Conservation (phyloP, 257 asterid species). For the Misopates orontium region DNA sequence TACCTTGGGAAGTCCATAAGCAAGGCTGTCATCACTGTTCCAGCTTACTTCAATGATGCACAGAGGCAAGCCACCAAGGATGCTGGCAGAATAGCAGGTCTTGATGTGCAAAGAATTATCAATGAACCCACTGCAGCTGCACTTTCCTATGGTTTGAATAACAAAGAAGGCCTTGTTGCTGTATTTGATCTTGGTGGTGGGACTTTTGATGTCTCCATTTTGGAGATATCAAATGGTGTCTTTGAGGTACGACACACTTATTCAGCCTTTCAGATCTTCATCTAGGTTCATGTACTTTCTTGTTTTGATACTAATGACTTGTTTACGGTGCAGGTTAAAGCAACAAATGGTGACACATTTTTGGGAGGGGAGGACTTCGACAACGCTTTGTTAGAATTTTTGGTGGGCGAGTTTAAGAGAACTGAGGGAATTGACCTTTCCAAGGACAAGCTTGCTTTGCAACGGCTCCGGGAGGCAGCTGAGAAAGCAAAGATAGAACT, state of each 20-base stretch:
- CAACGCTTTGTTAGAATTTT: conserved; percentile 57
- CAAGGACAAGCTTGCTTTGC: conserved; percentile 70
- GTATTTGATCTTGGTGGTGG: conserved; percentile 84
- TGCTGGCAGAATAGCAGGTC: conserved; percentile 76
- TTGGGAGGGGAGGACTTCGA: conserved; percentile 88
- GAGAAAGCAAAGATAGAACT: conserved; percentile 83
- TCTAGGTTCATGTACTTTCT: not conserved
- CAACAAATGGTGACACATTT: conserved; percentile 78
- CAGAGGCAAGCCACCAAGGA: conserved; percentile 81
- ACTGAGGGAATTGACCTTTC: conserved; percentile 64
- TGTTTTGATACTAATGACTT: conserved; percentile 13
- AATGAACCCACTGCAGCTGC: conserved; percentile 84
- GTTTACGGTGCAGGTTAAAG: conserved; percentile 57
- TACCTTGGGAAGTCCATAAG: conserved; percentile 61
- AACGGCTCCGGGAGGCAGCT: conserved; percentile 81
- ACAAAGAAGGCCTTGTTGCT: conserved; percentile 75
- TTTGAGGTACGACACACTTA: conserved; percentile 50
- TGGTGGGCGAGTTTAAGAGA: conserved; percentile 62
- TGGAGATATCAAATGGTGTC: conserved; percentile 75
- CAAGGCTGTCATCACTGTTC: conserved; percentile 74
- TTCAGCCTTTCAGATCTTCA: not conserved
- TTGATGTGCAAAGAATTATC: conserved; percentile 70
- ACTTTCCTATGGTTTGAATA: conserved; percentile 67
- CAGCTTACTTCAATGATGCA: conserved; percentile 76
- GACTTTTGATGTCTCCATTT: conserved; percentile 66